Base-by-base conservation (phyloP, 139 green algal genomes). In the Zygnema circumcarinatum region DNA sequence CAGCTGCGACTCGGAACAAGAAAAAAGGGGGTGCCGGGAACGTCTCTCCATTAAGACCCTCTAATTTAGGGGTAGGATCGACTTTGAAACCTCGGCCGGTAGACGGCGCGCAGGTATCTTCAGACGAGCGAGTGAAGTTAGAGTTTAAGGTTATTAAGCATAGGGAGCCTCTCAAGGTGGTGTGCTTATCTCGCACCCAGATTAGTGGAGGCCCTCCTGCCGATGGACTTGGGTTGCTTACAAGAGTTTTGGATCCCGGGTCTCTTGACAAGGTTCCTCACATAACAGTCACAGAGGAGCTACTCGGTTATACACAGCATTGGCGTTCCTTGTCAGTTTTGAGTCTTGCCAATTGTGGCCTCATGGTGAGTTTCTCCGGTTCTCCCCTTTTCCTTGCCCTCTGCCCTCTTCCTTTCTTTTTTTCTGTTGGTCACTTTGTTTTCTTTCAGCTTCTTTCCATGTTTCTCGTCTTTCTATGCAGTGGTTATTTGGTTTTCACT, bases 281-380 rank as follows among this genome's bases (percentile, higher is more conserved):
- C 7, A 84, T 62, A 76, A 38, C 80, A n/a, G 31, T 40, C 32
- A 81, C 80, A 29, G 80, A 86, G 80, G 67, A 81, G 42, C 67
- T 86, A 29, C 67, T 86, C 36, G 80, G 80, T 35, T 87, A 83
- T 62, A 67, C 47, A 0, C 56, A 89, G 33, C 36, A 89, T 41
- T 88, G 85, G 47, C 85, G 41, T 20, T 88, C 78, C 2, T 2
- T 90, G 2, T 74, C 67, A 29, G 38, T 79, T n/a, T 67, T 90
- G 39, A 89, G 29, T 33, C 85, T 90, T 25, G 47, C 53, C 20
- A 54, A 33, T 33, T 89, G 84, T 38, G 33, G 56, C 36, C 84
- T 89, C 52, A 75, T 62, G 11, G 84, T 89, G 35, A 87, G 81
- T 76, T n/a, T 25, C 33, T 31, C 20, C 76, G 35, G 7, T 75